Base-by-base conservation (phyloP, 495 filamentous ascomycete species). In the Neurospora sp. region DNA sequence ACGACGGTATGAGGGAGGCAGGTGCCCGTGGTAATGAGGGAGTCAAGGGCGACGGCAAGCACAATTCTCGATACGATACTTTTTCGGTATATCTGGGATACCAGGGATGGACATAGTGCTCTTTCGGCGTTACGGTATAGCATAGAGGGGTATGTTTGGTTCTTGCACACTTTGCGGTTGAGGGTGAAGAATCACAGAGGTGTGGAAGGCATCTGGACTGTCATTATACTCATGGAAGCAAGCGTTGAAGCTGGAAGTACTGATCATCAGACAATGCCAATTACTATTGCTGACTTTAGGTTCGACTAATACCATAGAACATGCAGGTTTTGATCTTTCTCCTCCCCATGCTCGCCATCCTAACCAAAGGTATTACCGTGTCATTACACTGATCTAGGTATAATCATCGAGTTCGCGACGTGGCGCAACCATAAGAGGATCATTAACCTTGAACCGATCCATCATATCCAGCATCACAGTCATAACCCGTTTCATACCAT, bases 1-100 rank as follows among this genome's bases (percentile, higher is more conserved):
- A 94, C 92, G 53, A 86, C 89, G 70, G 80, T 94, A 74, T 94
- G 82, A 90, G 69, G 72, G 22, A 72, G 53, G 27, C 4, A 35
- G 20, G 4, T 31, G 39, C 5, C 41, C 14, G 12, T 70, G 20
- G 12, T 37, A 40, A 42, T 44, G 69, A 38, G 16, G 68, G 27
- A 65, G 12, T 65, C 27, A 17, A 35, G 14, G 27, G 53, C 53
- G 53, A 4, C 53, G 53, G 53, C 53, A 65, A 44, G 53, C 53
- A 35, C 27, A 59, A 35, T 65, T 35, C 53, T 65, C 27, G 53
- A 65, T 35, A 65, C 53, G 14, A 4, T 65, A 65, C 53, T 35
- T 65, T 31, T 16, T 65, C 53, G 53, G 31, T 65, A 65, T 65
- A 65, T 65, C 27, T 35, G 27, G 53, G 53, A 65, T 65, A 31